phyloP scores from a whole-genome alignment of 441 rosid genomes.

The Syzygium malaccense region DNA sequence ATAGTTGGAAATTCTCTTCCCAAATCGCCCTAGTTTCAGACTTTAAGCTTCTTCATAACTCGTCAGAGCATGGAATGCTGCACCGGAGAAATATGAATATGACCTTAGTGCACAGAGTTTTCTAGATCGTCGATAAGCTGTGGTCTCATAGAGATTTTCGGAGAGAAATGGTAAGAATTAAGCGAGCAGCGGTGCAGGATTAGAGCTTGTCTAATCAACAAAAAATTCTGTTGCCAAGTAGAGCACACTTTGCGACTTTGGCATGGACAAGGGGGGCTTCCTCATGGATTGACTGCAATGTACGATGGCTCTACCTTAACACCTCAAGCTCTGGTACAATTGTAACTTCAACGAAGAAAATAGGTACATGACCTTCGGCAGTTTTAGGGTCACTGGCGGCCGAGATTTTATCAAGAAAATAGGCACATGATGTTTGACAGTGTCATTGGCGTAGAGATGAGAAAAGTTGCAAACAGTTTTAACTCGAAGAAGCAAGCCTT shows the following conservation, averaged over 20 bases:
- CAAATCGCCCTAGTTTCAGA: too few species aligned
- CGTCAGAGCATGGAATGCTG: too few species aligned
- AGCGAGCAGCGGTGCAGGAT: too few species aligned
- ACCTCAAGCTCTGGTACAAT: not conserved
- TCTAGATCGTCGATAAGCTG: too few species aligned
- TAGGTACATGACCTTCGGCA: not conserved
- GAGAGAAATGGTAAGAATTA: too few species aligned
- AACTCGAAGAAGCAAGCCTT: not conserved
- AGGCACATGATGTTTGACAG: not conserved
- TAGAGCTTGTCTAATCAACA: not conserved
- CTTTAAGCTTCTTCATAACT: too few species aligned
- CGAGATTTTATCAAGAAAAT: not conserved
- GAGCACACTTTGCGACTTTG: not conserved
- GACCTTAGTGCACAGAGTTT: too few species aligned
- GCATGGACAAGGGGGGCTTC: not conserved
- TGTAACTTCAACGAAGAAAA: not conserved
- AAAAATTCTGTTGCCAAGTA: not conserved
- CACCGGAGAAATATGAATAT: too few species aligned
- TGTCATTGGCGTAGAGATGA: not conserved
- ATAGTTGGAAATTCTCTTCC: too few species aligned
- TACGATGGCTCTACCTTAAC: not conserved
- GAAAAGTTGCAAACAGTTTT: not conserved
- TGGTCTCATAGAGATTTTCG: too few species aligned
- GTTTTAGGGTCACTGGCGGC: not conserved
- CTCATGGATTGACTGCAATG: not conserved